These are phyloP conservation scores for Debaryomyces subglobosus DNA, from an alignment of 1,139 yeast species.

Conservation along the genomic window DNA sequence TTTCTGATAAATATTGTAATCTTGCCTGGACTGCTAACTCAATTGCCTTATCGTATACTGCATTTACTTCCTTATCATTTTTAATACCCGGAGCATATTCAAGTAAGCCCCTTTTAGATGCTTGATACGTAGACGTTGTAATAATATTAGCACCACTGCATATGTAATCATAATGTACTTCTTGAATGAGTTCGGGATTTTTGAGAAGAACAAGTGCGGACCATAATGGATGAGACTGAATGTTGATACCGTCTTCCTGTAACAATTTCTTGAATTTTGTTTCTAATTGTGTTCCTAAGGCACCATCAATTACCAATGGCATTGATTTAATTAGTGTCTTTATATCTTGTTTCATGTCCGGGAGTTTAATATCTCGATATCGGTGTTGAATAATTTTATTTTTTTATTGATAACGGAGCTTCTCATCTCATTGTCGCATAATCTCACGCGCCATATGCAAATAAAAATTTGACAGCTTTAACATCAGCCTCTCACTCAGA, in stretches of 20 bases:
- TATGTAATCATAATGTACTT: conserved; percentile 56
- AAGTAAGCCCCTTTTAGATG: conserved; percentile 45
- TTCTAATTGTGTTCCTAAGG: conserved; percentile 35
- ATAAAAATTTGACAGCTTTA: neutral
- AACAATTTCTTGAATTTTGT: conserved; percentile 7
- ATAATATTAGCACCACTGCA: conserved; percentile 58
- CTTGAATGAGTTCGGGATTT: conserved; percentile 48
- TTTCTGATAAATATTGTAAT: conserved; percentile 2
- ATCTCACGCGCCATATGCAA: neutral
- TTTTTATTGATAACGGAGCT: neutral
- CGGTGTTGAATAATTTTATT: neutral
- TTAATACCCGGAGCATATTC: conserved; percentile 28
- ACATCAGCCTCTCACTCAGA: neutral
- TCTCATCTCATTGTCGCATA: neutral
- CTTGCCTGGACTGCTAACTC: conserved; percentile 35
- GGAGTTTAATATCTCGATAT: neutral
- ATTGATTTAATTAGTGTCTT: neutral
- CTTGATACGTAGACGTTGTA: conserved; percentile 67
- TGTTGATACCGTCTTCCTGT: conserved; percentile 9
- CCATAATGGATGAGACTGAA: conserved; percentile 50
- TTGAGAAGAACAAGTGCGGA: conserved; percentile 56
- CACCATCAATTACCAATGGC: conserved; percentile 30
- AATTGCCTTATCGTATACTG: conserved; percentile 36
- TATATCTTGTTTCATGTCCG: neutral
- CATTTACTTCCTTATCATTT: conserved; percentile 25